A percentile compares a stretch with the other conserved stretches of the same genome.
phyloP scores from a whole-genome alignment of 441 rosid genomes.

The Bruguiera hainesii region DNA sequence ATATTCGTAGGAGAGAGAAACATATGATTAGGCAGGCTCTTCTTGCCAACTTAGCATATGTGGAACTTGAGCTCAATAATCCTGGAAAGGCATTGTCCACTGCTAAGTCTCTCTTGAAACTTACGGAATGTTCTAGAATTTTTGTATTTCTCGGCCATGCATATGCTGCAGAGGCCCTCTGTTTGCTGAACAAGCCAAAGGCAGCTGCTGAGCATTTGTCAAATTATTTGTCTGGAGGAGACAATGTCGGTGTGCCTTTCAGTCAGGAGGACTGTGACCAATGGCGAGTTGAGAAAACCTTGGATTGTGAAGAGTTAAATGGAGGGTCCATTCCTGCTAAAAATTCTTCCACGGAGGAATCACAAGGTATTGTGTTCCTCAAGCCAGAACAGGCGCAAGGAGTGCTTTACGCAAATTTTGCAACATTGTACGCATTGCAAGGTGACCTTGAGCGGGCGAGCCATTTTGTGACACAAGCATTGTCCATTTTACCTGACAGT shows the following conservation, averaged over 20 bases:
- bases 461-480: slow-evolving; percentile 48
- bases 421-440: slow-evolving; percentile 55
- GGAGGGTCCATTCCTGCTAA: slow-evolving; percentile 36
- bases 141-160: slow-evolving; percentile 69
- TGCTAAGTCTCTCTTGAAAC: slow-evolving; percentile 66
- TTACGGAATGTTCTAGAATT: slow-evolving; percentile 63
- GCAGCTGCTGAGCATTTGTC: slow-evolving; percentile 85
- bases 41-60: slow-evolving; percentile 74
- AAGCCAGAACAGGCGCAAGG: slow-evolving; percentile 92
- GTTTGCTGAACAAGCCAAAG: slow-evolving; percentile 65
- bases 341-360: slow-evolving; percentile 35
- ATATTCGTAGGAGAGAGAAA: slow-evolving; percentile 46
- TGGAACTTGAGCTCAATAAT: slow-evolving; percentile 83
- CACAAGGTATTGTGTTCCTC: slow-evolving; percentile 40
- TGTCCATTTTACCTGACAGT: slow-evolving; percentile 52
- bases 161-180: slow-evolving; percentile 94
- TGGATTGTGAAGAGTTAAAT: slow-evolving; percentile 58
- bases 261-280: slow-evolving; percentile 61
- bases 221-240: slow-evolving; percentile 53
- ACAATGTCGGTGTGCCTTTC: slow-evolving; percentile 61
- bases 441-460: slow-evolving; percentile 71
- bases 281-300: slow-evolving; percentile 48
- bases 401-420: slow-evolving; percentile 70
- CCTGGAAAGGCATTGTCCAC: slow-evolving; percentile 69
- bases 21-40: slow-evolving; percentile 66